Evolutionary conservation across 1,284 basidiomycete species (phyloP).

Genomic region (Wolfiporia cocos): DNA sequence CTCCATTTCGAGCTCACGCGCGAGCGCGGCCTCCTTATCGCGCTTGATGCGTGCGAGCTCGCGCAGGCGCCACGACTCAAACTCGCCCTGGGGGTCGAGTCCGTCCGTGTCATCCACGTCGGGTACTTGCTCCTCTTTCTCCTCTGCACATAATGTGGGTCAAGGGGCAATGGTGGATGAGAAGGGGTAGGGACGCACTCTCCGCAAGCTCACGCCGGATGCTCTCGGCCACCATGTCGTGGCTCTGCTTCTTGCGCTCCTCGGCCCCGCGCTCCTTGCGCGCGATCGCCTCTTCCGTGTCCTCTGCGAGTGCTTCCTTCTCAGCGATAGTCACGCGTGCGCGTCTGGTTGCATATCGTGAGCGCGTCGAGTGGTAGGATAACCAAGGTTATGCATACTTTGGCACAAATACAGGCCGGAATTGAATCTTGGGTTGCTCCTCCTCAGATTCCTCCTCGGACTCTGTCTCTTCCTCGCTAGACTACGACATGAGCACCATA

Average conservation of each 20-base stretch:
- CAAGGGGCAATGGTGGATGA: background rate
- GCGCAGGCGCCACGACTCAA: conserved; percentile 92
- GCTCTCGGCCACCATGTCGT: conserved; percentile 83
- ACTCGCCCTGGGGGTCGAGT: conserved; percentile 85
- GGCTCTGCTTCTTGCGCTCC: conserved; percentile 73
- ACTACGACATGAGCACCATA: conserved; percentile 34
- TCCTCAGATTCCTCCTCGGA: conserved; percentile 66
- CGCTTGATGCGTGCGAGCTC: conserved; percentile 89
- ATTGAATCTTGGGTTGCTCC: conserved; percentile 51
- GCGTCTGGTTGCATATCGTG: conserved; percentile 42
- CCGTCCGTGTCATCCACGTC: conserved; percentile 97
- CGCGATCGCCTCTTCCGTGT: conserved; percentile 62
- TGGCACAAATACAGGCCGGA: conserved; percentile 87
- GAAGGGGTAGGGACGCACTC: conserved; percentile 42
- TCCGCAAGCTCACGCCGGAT: conserved; percentile 80
- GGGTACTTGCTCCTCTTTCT: conserved; percentile 75
- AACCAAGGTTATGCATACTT: conserved; percentile 50
- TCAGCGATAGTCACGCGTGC: conserved; percentile 63
- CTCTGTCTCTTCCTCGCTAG: conserved; percentile 76
- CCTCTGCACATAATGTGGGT: conserved; percentile 46
- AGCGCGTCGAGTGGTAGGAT: background rate
- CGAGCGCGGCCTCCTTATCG: conserved; percentile 81
- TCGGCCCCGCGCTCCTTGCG: conserved; percentile 65
- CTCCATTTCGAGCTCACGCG: conserved; percentile 76
- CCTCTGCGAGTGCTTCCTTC: conserved; percentile 56